Evolutionary conservation across 768 basidiomycete genomes (phyloP), one percentile per base, ranked within the genome.

Genomic region (Daedaleopsis sinensis): DNA sequence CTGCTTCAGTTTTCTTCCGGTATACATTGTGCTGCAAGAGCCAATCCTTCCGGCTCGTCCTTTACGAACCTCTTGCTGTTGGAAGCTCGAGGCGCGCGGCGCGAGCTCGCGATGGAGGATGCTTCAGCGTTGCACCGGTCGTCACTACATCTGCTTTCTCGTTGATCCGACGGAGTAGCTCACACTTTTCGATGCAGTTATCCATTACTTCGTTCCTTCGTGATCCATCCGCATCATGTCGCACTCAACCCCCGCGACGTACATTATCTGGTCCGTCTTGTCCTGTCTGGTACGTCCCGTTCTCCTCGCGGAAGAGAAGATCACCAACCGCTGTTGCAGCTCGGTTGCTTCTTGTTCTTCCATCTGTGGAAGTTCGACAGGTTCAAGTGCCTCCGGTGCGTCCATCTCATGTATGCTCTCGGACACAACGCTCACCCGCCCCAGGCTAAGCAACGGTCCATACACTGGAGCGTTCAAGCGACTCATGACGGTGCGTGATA

Each of bases 361-460:
- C 91, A 93, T 68, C 73, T 93, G 54, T 93, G 89, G 87, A 86
- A 87, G 6, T 93, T 89, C 69, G 91, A 93, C 71, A 80, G 82
- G 59, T 93, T 93, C 78, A 83, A 80, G 66, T 92, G 90, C 70
- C 70, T 93, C 55, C 85, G 68, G 89, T 89, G 61, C 64, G 82
- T 69, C 9, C n/a, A n/a, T 6, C 1, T 44, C 13, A 42, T 42
- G 18, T 42, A 11, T 10, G 39, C 18, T 18, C 11, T 42, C 39
- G 16, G 1, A 46, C 10, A 4, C 6, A 11, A 42, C n/a, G 23
- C 10, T 36, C 11, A 13, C 12, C 46, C 8, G 24, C 37, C 21
- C 24, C n/a, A 91, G 90, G 70, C 91, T 89, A 89, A 84, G 87
- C 67, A 82, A 81, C 32, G 88, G 86, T 1, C 80, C 82, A 3